Evolutionary conservation across 768 basidiomycete genomes (phyloP), one percentile per base, ranked within the genome.

Genomic region (Grammothele lineata): DNA sequence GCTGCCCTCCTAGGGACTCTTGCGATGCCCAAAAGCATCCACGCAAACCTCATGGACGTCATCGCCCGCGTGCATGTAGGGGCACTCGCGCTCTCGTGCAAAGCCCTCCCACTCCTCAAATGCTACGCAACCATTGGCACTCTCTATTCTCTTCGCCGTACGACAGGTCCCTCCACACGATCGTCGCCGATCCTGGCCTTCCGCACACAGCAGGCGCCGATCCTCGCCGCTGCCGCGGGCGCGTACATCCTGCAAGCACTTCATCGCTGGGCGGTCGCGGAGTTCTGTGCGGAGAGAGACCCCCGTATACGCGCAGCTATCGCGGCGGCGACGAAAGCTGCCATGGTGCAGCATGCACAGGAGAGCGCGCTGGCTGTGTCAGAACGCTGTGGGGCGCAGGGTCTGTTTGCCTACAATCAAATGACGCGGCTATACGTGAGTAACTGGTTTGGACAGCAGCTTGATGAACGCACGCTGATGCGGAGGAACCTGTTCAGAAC

Each of bases 301-400:
- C 15, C 41, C 1, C 45, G 48, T 15, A 50, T 60, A 22, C 47
- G 60, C 6, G 64, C 67, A 43, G 58, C 50, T 0, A 53, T 69
- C 17, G 67, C 65, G 1, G 58, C 68, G 5, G 50, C 63, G 10
- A 48, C 61, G 47, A 73, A 73, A 50, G 56, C 56, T 4, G 56
- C 57, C 2, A 57, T 61, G 24, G 43, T 65, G 10, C 57, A 61
- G 41, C 57, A 59, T 37, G 46, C 51, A n/a, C 57, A 62, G 33
- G 21, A 45, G 15, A 50, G 52, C 7, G 39, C 40, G 15, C 35
- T 65, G 2, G 39, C 37, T 0, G 47, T 72, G 5, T 50, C 58
- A 1, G 72, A 74, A 26, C 62, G 72, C 17, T 70, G 69, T 40
- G 74, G 74, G 6, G 73, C 72, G 0, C 72, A 71, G 54, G 73